Evolutionary conservation across 768 basidiomycete species (phyloP), one percentile per base, ranked within the genome.

Genomic region (Fomitopsis serialis): DNA sequence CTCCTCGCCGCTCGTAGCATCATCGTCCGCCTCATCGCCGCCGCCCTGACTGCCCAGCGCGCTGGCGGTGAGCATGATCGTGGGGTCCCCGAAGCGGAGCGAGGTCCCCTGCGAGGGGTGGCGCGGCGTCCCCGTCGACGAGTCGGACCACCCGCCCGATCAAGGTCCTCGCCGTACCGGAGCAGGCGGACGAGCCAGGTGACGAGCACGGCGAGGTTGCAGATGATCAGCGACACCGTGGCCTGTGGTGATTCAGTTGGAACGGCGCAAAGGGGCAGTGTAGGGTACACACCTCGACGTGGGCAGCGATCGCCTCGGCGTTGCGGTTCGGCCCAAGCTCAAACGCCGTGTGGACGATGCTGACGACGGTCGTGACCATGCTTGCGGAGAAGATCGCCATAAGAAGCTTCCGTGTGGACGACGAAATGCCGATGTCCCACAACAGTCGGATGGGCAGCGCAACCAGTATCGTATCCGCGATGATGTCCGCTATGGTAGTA

Each of bases 201-300:
- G 5, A 55, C 50, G 44, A 60, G 59, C 27, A 60, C 59, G 37
- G 59, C 53, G 45, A 60, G 59, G 42, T 60, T 60, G 51, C 53
- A 54, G 13, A 60, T 51, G 17, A 57, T 51, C 24, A 60, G 42
- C 2, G 52, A 49, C 8, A 51, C 54, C 8, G 55, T 48, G 11
- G 59, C 55, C 59, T 60, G 23, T 12, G 27, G 2, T 9, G 9
- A 8, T 9, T 15, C 34, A 35, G 15, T 35, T 9, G 8, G 9
- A 35, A 32, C 21, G 34, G 35, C 34, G 34, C 12, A 0, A 34
- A 7, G 4, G 17, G 24, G 11, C 12, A 12, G n/a, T 17, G 34
- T 27, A 24, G 11, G 17, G 22, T 23, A 35, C 56, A 22, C 23
- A 57, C 59, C 50, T 54, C 45, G 42, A 60, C 36, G 40, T 60